These are phyloP conservation scores for Trametes villosa DNA, from an alignment of 768 basidiomycete species.

Conservation along the genomic window DNA sequence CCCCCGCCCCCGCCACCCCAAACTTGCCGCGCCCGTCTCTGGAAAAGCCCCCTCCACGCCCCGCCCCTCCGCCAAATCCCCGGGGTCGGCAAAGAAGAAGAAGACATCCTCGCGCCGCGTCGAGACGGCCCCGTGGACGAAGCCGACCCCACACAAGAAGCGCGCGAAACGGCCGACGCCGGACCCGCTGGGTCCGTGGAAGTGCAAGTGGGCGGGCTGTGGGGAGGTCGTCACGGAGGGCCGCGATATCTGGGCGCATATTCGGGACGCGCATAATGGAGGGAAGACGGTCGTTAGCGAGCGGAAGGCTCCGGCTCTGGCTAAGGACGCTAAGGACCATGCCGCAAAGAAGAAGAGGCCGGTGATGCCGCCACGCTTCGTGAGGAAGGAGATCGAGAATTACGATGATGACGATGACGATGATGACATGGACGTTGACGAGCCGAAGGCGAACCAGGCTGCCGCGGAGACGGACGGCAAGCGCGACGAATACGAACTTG, in stretches of 20 bases:
- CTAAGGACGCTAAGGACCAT: no score
- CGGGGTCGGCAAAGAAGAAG: no score
- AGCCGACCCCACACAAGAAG: not conserved
- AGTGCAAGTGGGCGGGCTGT: slow-evolving; percentile 5
- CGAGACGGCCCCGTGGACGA: not conserved
- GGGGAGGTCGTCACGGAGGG: not conserved
- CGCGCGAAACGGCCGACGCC: not conserved
- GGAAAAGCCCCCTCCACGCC: no score
- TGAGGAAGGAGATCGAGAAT: not conserved
- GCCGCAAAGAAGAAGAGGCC: no score
- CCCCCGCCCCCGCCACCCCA: no score
- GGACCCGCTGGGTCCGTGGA: not conserved
- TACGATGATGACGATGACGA: not conserved
- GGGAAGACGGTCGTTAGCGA: not conserved
- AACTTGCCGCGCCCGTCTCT: no score
- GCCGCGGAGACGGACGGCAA: not conserved
- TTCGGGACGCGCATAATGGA: not conserved
- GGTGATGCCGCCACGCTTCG: no score
- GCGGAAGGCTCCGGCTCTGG: not conserved
- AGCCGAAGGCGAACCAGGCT: not conserved
- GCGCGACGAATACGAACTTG: not conserved
- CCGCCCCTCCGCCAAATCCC: no score
- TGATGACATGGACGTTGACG: slow-evolving; percentile 2
- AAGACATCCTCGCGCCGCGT: not conserved
- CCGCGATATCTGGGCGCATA: slow-evolving; percentile 10